Percentiles rank a stretch among this genome's conserved stretches.
These are phyloP conservation scores for Neofusicoccum laricinum DNA, from an alignment of 2,329 filamentous ascomycete genomes.

Conservation along the genomic window DNA sequence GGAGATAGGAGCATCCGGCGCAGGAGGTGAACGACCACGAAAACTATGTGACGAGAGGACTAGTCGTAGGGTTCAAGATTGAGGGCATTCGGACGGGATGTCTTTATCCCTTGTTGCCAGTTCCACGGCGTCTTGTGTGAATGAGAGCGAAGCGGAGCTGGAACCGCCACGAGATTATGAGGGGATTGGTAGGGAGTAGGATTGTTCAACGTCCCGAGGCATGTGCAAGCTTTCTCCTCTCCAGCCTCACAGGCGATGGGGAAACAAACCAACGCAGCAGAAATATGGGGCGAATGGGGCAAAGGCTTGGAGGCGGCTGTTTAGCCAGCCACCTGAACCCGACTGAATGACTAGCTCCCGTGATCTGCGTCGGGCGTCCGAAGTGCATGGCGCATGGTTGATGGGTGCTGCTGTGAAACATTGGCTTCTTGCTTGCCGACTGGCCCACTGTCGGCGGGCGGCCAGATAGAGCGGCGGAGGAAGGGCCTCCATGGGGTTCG, in stretches of 20 bases:
- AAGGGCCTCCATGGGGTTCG: background rate
- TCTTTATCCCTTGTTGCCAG: no score
- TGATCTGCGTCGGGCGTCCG: conserved; percentile 7
- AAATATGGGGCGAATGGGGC: background rate
- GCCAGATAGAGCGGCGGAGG: background rate
- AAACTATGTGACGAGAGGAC: no score
- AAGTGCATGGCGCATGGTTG: background rate
- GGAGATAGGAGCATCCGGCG: no score
- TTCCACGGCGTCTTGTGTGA: no score
- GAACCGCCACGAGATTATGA: background rate
- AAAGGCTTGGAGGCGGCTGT: background rate
- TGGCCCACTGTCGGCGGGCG: background rate
- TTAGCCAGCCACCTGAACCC: conserved; percentile 6
- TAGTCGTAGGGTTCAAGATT: no score
- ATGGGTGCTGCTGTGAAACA: conserved; percentile 3
- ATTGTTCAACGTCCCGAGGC: background rate
- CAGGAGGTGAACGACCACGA: no score
- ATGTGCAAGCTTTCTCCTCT: background rate
- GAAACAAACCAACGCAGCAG: background rate
- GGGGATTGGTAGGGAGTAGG: background rate
- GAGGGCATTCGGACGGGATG: no score
- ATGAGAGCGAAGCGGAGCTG: no score
- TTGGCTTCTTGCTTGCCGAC: conserved; percentile 3
- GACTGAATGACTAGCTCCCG: conserved; percentile 5
- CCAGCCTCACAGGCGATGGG: background rate